Evolutionary conservation across 352 stramenopile genomes (phyloP), one percentile per base, ranked within the genome.

Genomic region (Phytopythium oedochilum): DNA sequence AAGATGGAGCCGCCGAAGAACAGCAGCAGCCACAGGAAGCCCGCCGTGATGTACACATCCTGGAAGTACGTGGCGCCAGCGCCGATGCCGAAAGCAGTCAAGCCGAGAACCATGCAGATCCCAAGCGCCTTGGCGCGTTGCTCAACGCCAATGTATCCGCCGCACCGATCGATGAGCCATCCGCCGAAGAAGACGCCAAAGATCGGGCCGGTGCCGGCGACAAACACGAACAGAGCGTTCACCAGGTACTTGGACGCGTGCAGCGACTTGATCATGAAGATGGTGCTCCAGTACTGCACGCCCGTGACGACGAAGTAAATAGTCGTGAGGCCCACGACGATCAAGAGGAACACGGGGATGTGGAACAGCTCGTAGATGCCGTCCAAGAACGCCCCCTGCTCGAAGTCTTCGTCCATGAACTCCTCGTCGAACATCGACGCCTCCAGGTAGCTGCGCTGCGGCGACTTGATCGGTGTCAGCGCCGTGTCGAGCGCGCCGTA

Each of bases 191-290:
- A 92, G 7, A 94, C 83, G 43, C 83, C 83, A 20, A 91, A 73
- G 44, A 94, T 89, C 3, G 83, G 83, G 0, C 83, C 83, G 5
- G 83, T 94, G 26, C 81, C 83, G 1, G 81, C 83, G 9, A 92
- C 75, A n/a, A 94, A 64, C 22, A 92, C 78, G 48, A 90, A 94
- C 12, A 92, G 73, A 8, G 57, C 79, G 56, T 94, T 94, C 18
- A 94, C 82, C 2, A 93, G 66, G 58, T 91, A 89, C 66, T 91
- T 90, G 61, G 76, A 88, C 29, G 66, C 77, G 48, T 93, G 72
- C 29, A 93, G 74, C 42, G 82, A 90, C 71, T 91, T 89, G 68
- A 89, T 87, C 75, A 92, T 90, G 60, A 89, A 94, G 62, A 92
- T 91, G 3, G 83, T 94, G 60, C 75, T 89, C 83, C 83, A 94